Evolutionary conservation across 495 filamentous ascomycete species (phyloP), one percentile per base, ranked within the genome.

Genomic region (Trypethelium eluteriae): DNA sequence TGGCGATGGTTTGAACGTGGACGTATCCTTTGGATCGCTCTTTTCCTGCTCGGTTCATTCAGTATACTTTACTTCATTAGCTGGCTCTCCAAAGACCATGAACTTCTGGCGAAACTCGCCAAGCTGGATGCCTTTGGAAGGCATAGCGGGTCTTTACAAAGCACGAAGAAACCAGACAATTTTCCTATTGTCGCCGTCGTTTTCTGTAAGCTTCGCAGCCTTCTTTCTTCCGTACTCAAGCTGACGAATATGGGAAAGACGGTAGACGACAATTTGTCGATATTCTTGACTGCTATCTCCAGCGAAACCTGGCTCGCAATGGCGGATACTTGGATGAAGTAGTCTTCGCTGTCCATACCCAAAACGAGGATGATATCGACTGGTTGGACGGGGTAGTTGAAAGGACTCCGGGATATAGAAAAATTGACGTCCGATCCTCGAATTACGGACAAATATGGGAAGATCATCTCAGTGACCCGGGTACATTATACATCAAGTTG

Each of bases 291-390:
- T 53, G 49, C 49, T 53, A 53, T 53, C 49, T 53, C 16, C 66
- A 68, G 50, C 67, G 78, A 72, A 86, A 86, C 64, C 71, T 86
- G 16, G 78, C 75, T 41, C 71, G 74, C 1, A 83, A 85, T 62
- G 78, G 79, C 46, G 83, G 83, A 4, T 77, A 81, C 53, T 75
- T 85, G 12, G 82, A 86, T 64, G 77, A 81, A 62, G 81, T 85
- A 38, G 72, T 80, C 39, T 85, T 84, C 68, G 73, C 83, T 64
- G 76, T 80, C 14, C 79, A 81, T 64, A 85, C 81, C 6, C 71
- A 78, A 25, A 77, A 82, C 41, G 57, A 76, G 14, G 70, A 72
- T 39, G 79, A 83, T 68, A 71, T 84, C 16, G 67, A 76, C 46
- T 84, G 80, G 76, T 76, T 85, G 4, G 63, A 76, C 2, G 67